Base-by-base conservation (phyloP, 305 asterid genomes). In the Fraxinus albicans region DNA sequence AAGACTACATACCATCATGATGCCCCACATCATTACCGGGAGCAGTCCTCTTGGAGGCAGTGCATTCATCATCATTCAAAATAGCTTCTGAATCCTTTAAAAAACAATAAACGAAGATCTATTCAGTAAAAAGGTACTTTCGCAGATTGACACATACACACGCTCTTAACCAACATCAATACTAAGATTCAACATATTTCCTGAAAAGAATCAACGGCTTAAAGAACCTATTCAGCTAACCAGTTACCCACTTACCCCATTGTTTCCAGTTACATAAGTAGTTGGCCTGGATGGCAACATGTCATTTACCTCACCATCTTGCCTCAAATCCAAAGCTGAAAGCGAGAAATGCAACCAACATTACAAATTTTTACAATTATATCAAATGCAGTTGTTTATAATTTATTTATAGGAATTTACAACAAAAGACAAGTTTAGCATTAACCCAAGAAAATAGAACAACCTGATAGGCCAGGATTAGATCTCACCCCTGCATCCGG, bases 251-350 rank as follows among this genome's bases (percentile, higher is more conserved):
- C 34, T 38, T 89, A 93, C 97, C 97, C 88, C 90, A 34, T 75
- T 88, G 80, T 81, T 83, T 77, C 86, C 87, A 83, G 84, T 79
- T 82, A 76, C 76, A 72, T 73, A 81, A 77, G 86, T 78, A 85
- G 85, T 84, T 80, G 89, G 85, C 81, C 83, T 67, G 58, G 90
- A 82, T 84, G 80, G 69, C 78, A 77, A 73, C 77, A 83, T 85
- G 27, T 83, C 90, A 84, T 76, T 82, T 34, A 44, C 79, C 80
- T 80, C 79, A 27, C 58, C 88, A 82, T 78, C 91, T 84, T 82
- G 85, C 82, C 88, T 83, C 0, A 83, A 83, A 86, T 90, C 91
- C 84, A 84, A 82, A 85, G 80, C 95, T 89, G 91, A 85, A 82
- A 85, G 80, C 70, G 80, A 29, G 75, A 72, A 85, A 55, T 29